These are phyloP conservation scores for Oryza officinalis DNA, from an alignment of 176 grass and related monocot species.

Conservation along the genomic window DNA sequence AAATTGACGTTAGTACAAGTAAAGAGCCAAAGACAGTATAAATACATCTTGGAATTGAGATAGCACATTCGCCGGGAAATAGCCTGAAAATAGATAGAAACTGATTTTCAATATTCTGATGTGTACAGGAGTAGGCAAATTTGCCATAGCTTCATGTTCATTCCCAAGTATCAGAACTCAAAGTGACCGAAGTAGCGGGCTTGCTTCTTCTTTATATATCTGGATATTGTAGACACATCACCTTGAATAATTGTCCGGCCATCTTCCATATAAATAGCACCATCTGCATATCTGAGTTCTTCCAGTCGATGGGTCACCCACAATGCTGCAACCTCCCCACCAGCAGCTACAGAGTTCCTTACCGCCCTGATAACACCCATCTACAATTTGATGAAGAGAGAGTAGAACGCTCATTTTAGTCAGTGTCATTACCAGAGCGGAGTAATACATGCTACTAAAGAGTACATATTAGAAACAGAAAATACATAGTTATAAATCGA, in stretches of 20 bases:
- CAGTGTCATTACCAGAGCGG: background rate
- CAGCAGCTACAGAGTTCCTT: conserved; percentile 67
- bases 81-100: background rate
- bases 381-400: conserved; percentile 43
- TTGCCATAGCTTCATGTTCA: background rate
- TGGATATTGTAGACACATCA: conserved; percentile 52
- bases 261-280: conserved; percentile 96
- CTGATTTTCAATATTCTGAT: background rate
- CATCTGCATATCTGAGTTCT: conserved; percentile 92
- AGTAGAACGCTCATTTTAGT: background rate
- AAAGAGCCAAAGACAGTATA: background rate
- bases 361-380: conserved; percentile 84
- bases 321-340: conserved; percentile 72
- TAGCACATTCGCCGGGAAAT: background rate
- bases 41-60: background rate
- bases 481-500: background rate
- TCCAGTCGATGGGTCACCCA: conserved; percentile 98
- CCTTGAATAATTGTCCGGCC: conserved; percentile 76
- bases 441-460: background rate
- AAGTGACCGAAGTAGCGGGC: conserved; percentile 57
- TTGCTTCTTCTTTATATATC: conserved; percentile 82
- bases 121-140: background rate
- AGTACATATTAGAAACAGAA: too few species aligned
- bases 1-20: background rate
- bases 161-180: conserved; percentile 44